These are phyloP conservation scores for Fusarium paranaense DNA, from an alignment of 2,329 filamentous ascomycete genomes.

Conservation along the genomic window DNA sequence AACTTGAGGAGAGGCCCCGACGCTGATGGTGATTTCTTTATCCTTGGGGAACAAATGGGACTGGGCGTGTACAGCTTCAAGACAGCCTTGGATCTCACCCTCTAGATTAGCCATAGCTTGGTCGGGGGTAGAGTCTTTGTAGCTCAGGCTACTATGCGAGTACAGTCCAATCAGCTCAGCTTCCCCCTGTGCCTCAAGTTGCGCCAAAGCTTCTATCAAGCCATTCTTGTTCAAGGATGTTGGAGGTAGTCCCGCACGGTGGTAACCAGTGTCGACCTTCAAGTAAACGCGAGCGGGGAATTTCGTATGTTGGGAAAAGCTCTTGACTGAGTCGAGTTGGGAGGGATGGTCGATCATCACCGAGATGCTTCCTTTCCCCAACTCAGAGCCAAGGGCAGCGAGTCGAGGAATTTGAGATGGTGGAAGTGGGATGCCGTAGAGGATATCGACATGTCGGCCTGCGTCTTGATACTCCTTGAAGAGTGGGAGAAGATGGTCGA, in stretches of 20 bases:
- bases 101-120: conserved; percentile 47
- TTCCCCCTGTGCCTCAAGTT: conserved; percentile 27
- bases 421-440: conserved; percentile 72
- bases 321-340: conserved; percentile 52
- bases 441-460: conserved; percentile 50
- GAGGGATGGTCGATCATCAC: conserved; percentile 69
- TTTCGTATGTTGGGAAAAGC: conserved; percentile 47
- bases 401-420: conserved; percentile 65
- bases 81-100: conserved; percentile 47
- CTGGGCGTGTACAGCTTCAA: conserved; percentile 37
- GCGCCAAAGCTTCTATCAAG: conserved; percentile 52
- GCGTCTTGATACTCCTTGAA: conserved; percentile 54
- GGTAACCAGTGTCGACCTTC: conserved; percentile 74
- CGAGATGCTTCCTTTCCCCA: conserved; percentile 61
- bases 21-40: conserved; percentile 43
- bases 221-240: conserved; percentile 51
- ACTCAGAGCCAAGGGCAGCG: conserved; percentile 54
- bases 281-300: conserved; percentile 60
- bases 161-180: conserved; percentile 44
- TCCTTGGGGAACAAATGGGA: conserved; percentile 17
- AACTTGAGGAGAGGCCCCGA: conserved; percentile 50
- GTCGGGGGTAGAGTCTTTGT: conserved; percentile 40
- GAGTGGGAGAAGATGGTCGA: conserved; percentile 64
- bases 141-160: conserved; percentile 50
- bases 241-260: conserved; percentile 68